A percentile compares a stretch with the other conserved stretches of the same genome.
These are phyloP conservation scores for Suhomyces panamericanus DNA, from an alignment of 1,139 yeast genomes.

Conservation along the genomic window DNA sequence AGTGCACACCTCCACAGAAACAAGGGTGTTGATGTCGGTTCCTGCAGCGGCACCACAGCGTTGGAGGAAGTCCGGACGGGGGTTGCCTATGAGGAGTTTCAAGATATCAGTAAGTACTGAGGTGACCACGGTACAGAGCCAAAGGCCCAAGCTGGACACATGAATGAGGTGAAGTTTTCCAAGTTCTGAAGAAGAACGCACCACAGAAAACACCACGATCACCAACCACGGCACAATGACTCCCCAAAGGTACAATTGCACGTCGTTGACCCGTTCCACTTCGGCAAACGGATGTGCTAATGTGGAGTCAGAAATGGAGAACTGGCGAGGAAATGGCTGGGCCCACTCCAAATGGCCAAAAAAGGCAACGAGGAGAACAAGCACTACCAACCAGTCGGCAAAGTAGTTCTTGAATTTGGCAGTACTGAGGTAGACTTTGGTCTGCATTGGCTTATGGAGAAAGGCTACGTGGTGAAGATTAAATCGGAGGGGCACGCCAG, in stretches of 20 bases:
- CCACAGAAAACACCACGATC: constrained; percentile 15
- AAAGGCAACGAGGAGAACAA: constrained; percentile 18
- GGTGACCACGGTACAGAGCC: constrained; percentile 29
- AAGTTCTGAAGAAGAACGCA: constrained; percentile 11
- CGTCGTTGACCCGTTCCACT: constrained; percentile 22
- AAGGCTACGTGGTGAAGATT: background rate
- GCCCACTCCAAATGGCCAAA: constrained; percentile 23
- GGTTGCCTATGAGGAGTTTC: constrained; percentile 28
- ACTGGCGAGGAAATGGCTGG: constrained; percentile 22
- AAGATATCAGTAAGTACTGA: constrained; percentile 30
- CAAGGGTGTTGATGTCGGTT: constrained; percentile 18
- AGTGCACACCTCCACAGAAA: constrained; percentile 31
- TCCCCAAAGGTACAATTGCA: constrained; percentile 19
- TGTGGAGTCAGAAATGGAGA: constrained; percentile 18
- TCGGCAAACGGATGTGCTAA: constrained; percentile 24
- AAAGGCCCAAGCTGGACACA: constrained; percentile 19
- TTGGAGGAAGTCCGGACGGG: constrained; percentile 28
- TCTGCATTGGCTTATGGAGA: constrained; percentile 2
- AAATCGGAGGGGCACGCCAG: background rate
- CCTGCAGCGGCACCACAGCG: constrained; percentile 21
- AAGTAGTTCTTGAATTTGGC: constrained; percentile 14
- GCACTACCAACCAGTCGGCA: constrained; percentile 22
- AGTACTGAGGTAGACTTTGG: constrained; percentile 15
- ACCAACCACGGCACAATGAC: constrained; percentile 17
- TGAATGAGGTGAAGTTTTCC: constrained; percentile 22